phyloP scores from a whole-genome alignment of 1,284 basidiomycete genomes.

The Caloboletus firmus region DNA sequence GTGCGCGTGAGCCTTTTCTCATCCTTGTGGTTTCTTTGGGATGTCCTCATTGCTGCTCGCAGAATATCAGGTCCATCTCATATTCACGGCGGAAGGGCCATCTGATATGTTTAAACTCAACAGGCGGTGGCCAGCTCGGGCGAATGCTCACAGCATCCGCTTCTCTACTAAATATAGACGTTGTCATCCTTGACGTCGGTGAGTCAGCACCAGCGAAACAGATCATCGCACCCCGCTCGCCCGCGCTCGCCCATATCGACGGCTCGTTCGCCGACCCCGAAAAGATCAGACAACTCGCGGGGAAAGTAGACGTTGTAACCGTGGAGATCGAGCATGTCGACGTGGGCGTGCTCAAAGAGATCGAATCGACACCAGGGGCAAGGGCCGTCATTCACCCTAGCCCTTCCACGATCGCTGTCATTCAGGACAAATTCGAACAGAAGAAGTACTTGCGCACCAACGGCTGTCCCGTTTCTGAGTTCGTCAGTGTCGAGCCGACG shows the following conservation, averaged over 20 bases:
- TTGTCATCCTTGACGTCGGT: slow-evolving; percentile 89
- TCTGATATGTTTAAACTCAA: slow-evolving; percentile 16
- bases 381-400: slow-evolving; percentile 77
- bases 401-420: slow-evolving; percentile 81
- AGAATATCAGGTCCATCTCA: slow-evolving; percentile 14
- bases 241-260: slow-evolving; percentile 70
- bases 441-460: slow-evolving; percentile 73
- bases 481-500: slow-evolving; percentile 57
- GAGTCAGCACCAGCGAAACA: slow-evolving; percentile 88
- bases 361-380: slow-evolving; percentile 46
- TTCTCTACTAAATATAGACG: slow-evolving; percentile 81
- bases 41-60: slow-evolving; percentile 5
- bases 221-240: slow-evolving; percentile 58
- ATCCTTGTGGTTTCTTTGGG: background rate
- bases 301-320: slow-evolving; percentile 86
- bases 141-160: slow-evolving; percentile 96
- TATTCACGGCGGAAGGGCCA: background rate
- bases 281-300: slow-evolving; percentile 81
- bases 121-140: slow-evolving; percentile 96
- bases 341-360: slow-evolving; percentile 70
- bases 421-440: slow-evolving; percentile 95
- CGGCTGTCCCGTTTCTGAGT: slow-evolving; percentile 76
- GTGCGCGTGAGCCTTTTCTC: slow-evolving; percentile 26
- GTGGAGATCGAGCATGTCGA: slow-evolving; percentile 99
- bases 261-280: slow-evolving; percentile 85